Evolutionary conservation across 345 rosid genomes (phyloP).

Genomic region (Hibiscus syriacus): DNA sequence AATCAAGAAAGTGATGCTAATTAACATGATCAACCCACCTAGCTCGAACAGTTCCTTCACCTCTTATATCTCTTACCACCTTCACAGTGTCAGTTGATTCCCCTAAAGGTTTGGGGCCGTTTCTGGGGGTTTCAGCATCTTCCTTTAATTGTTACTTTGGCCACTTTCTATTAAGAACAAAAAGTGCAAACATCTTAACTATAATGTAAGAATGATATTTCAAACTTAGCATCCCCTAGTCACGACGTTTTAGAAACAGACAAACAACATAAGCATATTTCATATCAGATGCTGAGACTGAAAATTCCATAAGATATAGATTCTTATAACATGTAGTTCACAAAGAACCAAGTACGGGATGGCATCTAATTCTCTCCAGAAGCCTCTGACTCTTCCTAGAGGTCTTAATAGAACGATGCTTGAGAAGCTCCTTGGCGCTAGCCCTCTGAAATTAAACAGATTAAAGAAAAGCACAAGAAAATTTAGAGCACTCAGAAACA

Average conservation of each 20-base stretch:
- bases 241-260: constrained; percentile 5
- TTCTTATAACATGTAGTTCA: neutral
- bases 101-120: constrained; percentile 34
- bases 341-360: constrained; percentile 7
- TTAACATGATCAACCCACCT: constrained; percentile 44
- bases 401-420: constrained; percentile 73
- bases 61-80: constrained; percentile 55
- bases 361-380: constrained; percentile 86
- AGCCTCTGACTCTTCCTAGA: constrained; percentile 85
- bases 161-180: constrained; percentile 62
- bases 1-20: constrained; percentile 13
- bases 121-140: constrained; percentile 42
- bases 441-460: constrained; percentile 59
- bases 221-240: neutral
- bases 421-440: constrained; percentile 94
- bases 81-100: constrained; percentile 73
- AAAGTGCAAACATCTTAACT: neutral
- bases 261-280: neutral
- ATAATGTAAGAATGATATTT: constrained; percentile 6
- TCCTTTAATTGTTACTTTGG: constrained; percentile 74
- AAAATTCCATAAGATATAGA: neutral
- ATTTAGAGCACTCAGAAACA: neutral
- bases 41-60: constrained; percentile 57
- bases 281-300: neutral
- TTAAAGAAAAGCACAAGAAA: constrained; percentile 11